Evolutionary conservation across 176 grass and related monocot species (phyloP), one percentile per base, ranked within the genome.

Genomic region (Lolium rigidum): DNA sequence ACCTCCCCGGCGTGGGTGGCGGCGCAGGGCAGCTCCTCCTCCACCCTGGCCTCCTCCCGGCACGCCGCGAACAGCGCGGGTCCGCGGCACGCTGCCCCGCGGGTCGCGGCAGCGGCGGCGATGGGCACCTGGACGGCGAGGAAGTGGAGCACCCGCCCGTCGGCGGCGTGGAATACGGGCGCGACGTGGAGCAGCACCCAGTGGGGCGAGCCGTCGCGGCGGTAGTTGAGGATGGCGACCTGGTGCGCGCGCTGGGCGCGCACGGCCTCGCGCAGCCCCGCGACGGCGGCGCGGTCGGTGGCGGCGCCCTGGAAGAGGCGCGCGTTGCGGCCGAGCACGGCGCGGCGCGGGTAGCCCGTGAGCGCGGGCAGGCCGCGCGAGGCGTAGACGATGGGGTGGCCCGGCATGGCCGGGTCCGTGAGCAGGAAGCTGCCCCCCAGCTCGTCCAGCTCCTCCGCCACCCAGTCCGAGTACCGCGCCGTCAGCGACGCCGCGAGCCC

Each of bases 361-460:
- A 96, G 90, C 25, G 81, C 7, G 14, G 92, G 76, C 74, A 94
- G 93, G 11, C 90, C 85, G 10, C 86, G 70, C 9, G 94, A 96
- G 31, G 93, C 97, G 85, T 92, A 99, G 10, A 96, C 97, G 87
- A 99, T 96, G 44, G 97, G 97, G 80, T 99, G 97, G 58, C 91
- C 97, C 17, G 86, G 72, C 9, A 99, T 89, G 47, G 87, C 74
- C 1, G 97, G 97, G 83, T 99, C 97, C 6, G 94, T 99, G 65
- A 99, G 90, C 78, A 99, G 82, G 82, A 99, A 99, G 79, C 90
- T 86, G 48, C 86, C 88, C 20, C 51, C 48, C 8, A 96, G 87
- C 84, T 96, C 97, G 87, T 99, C 85, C 64, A 99, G 93, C 10
- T 89, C 81, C 83, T 98, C 97, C 57, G 64, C 13, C 68, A 95